These are phyloP conservation scores for Heterobasidion occidentale DNA, from an alignment of 1,284 basidiomycete genomes.

Conservation along the genomic window DNA sequence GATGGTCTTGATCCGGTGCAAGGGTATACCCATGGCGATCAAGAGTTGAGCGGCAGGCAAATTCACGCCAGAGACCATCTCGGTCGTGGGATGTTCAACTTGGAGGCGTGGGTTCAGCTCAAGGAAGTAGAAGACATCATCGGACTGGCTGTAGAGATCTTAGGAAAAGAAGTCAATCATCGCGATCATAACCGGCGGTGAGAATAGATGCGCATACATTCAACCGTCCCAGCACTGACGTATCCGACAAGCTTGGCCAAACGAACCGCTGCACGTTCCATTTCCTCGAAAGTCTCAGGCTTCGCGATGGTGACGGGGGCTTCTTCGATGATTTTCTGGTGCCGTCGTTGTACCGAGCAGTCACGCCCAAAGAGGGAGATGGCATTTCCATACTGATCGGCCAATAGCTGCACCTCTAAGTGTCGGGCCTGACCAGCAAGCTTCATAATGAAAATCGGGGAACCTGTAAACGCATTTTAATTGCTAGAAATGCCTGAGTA, in stretches of 20 bases:
- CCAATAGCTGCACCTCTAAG: slow-evolving; percentile 96
- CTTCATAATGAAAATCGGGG: slow-evolving; percentile 99
- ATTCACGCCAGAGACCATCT: slow-evolving; percentile 99
- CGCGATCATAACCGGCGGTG: too few relatives aligned
- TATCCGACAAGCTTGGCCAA: slow-evolving; percentile 98
- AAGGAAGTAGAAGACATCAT: slow-evolving; percentile 95
- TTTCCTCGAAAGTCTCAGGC: slow-evolving; percentile 86
- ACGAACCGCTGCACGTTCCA: slow-evolving; percentile 98
- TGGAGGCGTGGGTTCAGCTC: slow-evolving; percentile 99
- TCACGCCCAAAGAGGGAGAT: slow-evolving; percentile 99
- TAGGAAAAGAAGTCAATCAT: slow-evolving; percentile 7
- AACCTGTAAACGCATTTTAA: slow-evolving; percentile 48
- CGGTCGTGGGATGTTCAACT: slow-evolving; percentile 98
- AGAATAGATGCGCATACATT: slow-evolving; percentile 53
- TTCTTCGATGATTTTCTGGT: slow-evolving; percentile 99
- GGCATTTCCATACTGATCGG: slow-evolving; percentile 99
- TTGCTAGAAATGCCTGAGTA: slow-evolving; percentile 10
- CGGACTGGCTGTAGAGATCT: slow-evolving; percentile 94
- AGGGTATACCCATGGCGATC: slow-evolving; percentile 96
- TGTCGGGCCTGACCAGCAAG: slow-evolving; percentile 96
- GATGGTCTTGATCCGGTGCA: slow-evolving; percentile 95
- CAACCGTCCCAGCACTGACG: slow-evolving; percentile 97
- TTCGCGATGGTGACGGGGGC: slow-evolving; percentile 97
- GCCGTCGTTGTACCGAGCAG: slow-evolving; percentile 98
- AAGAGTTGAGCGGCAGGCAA: slow-evolving; percentile 97